phyloP scores from a whole-genome alignment of 1,284 basidiomycete species.

The Naganishia cerealis region DNA sequence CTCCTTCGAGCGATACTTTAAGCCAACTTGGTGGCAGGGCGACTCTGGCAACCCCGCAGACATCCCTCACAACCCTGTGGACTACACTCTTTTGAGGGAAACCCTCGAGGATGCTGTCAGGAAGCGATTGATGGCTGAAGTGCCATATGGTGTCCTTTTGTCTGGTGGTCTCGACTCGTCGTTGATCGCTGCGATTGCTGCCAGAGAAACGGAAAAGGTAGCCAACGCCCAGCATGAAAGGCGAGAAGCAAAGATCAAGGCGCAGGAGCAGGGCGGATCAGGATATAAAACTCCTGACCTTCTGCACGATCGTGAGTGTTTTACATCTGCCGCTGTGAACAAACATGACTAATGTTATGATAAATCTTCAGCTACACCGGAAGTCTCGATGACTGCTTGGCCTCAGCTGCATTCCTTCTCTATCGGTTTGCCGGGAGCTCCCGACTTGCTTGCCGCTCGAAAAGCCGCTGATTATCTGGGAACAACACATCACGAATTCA shows the following conservation, averaged over 20 bases:
- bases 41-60: conserved; percentile 64
- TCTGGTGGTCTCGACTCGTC: conserved; percentile 95
- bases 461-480: conserved; percentile 93
- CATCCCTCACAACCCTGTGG: conserved; percentile 66
- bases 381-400: conserved; percentile 78
- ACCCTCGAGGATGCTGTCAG: conserved; percentile 87
- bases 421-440: conserved; percentile 91
- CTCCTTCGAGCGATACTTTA: conserved; percentile 76
- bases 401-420: conserved; percentile 98
- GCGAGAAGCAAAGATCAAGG: conserved; percentile 57
- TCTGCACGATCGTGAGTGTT: conserved; percentile 41
- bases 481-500: conserved; percentile 95
- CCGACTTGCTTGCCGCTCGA: conserved; percentile 89
- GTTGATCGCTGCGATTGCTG: conserved; percentile 94
- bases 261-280: conserved; percentile 40
- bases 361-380: not conserved
- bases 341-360: not conserved
- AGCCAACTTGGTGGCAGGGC: conserved; percentile 80
- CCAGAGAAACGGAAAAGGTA: conserved; percentile 91
- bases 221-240: conserved; percentile 73
- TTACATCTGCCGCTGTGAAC: not conserved
- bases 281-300: conserved; percentile 46
- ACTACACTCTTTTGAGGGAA: conserved; percentile 73
- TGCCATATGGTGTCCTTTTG: conserved; percentile 94
- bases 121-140: conserved; percentile 97